Base-by-base conservation (phyloP, 805 yeast species). In the Yarrowia yakushimensis region DNA sequence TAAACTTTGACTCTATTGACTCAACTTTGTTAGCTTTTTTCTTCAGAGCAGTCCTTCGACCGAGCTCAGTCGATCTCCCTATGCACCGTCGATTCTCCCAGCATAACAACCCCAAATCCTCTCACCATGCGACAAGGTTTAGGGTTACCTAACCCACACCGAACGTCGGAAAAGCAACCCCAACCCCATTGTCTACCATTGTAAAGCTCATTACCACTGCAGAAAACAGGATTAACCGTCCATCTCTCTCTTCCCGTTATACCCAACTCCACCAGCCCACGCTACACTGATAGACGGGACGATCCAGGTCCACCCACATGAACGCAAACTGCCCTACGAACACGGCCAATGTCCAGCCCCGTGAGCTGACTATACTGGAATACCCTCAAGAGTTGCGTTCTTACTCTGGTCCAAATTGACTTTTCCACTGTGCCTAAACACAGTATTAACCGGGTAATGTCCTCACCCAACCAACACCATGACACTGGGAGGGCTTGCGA, bases 181-280 rank as follows among this genome's bases (percentile, higher is more conserved):
- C 55, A 48, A 48, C 15, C 39, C 55, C n/a, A 48, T 48, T 48
- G 55, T 48, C 31, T 13, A 12, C 18, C 36, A 45, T 28, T 20
- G 52, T 45, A 12, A 43, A 28, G 23, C 25, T 22, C 55, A 48
- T 48, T 31, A 30, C 22, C 55, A 48, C 18, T 48, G 55, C 55
- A 48, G 37, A 20, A 31, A 22, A 15, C 15, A 15, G 54, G 39
- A 48, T 22, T 48, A 9, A 6, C 55, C 39, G 55, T 20, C 55
- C 15, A 48, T 48, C 55, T 10, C 28, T 10, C 28, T 9, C 33
- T 9, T 20, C 55, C 55, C 55, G 55, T 48, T 46, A 46, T 17
- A 31, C 37, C 18, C 15, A 46, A 46, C 55, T 45, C 37, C 25
- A 20, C 55, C 55, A 48, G 55, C 55, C 55, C 39, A 48, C 55